Percentiles rank a stretch among this genome's conserved stretches.
These are phyloP conservation scores for Sphaerulina populicola DNA, from an alignment of 2,329 filamentous ascomycete genomes.

Conservation along the genomic window DNA sequence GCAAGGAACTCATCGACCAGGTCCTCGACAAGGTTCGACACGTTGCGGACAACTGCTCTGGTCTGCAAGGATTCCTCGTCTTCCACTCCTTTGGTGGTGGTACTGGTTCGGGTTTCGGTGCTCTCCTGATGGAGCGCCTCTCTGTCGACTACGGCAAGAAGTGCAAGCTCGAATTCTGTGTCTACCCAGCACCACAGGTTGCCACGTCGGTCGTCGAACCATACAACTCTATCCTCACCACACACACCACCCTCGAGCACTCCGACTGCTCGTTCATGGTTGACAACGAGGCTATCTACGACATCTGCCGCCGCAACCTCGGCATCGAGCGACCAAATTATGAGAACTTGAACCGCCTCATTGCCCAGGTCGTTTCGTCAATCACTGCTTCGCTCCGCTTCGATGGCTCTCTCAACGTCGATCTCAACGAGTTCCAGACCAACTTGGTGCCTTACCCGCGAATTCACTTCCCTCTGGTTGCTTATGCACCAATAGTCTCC, in stretches of 20 bases:
- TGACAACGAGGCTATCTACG: conserved; percentile 99
- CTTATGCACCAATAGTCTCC: conserved; percentile 89
- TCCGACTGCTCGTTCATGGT: conserved; percentile 99
- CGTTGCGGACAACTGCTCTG: conserved; percentile 94
- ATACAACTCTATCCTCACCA: conserved; percentile 99
- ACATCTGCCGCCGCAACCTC: conserved; percentile 96
- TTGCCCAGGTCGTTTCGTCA: conserved; percentile 96
- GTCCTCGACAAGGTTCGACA: conserved; percentile 96
- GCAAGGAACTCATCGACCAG: conserved; percentile 98
- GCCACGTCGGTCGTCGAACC: conserved; percentile 97
- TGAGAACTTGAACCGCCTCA: conserved; percentile 97
- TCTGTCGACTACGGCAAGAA: conserved; percentile 99
- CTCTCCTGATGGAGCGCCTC: conserved; percentile 95
- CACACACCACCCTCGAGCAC: conserved; percentile 98
- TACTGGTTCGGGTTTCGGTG: conserved; percentile 97
- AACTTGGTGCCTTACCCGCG: conserved; percentile 98
- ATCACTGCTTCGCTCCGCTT: conserved; percentile 98
- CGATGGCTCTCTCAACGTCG: conserved; percentile 97
- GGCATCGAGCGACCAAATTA: conserved; percentile 96
- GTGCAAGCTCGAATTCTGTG: conserved; percentile 99
- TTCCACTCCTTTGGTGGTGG: conserved; percentile 99
- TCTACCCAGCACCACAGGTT: conserved; percentile 95
- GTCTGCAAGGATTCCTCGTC: conserved; percentile 97
- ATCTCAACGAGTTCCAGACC: conserved; percentile 99
- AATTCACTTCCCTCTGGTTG: conserved; percentile 98